Base-by-base conservation (phyloP, 179 eudicot genomes). In the Carnegiea gigantea region DNA sequence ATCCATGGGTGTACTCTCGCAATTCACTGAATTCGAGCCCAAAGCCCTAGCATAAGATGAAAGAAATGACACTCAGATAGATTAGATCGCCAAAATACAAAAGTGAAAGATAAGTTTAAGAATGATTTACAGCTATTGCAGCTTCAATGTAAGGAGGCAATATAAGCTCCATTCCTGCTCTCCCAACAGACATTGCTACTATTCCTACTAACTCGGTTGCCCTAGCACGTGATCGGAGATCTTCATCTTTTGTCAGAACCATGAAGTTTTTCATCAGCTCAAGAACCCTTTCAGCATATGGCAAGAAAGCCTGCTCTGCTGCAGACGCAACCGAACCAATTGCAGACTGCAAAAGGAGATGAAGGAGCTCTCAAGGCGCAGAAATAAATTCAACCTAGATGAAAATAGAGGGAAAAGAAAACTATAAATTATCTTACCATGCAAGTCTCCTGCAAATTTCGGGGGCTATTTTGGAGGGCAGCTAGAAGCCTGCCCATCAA, bases 261-360 rank as follows among this genome's bases (percentile, higher is more conserved):
- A 96, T 90, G 77, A 96, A 96, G 65, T 72, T 81, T 91, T 94
- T 92, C 97, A 94, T 93, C 89, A 96, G 84, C 88, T 94, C 98
- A 77, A 96, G 90, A 78, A 96, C 96, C 90, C 91, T 89, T 85
- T 94, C 99, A 84, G 99, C 98, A 85, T 92, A 96, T 30, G 99
- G 98, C 59, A 96, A 48, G 84, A 96, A 96, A 74, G 97, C 95
- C 87, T 93, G 92, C 81, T 94, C 98, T 79, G 99, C 92, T 79
- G 99, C 99, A 82, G 98, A 87, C 62, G 98, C 99, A 88, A 96
- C 92, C 75, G 99, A 94, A 78, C 98, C 98, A 81, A 96, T 94
- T 64, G 98, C 98, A 85, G 98, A 96, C 99, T 96, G 88, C 79
- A 90, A 83, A 86, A 64, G 28, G 51, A 76, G 20, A 78, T 10